These are phyloP conservation scores for Scytalidium lignicola DNA, from an alignment of 2,329 filamentous ascomycete species.

Conservation along the genomic window DNA sequence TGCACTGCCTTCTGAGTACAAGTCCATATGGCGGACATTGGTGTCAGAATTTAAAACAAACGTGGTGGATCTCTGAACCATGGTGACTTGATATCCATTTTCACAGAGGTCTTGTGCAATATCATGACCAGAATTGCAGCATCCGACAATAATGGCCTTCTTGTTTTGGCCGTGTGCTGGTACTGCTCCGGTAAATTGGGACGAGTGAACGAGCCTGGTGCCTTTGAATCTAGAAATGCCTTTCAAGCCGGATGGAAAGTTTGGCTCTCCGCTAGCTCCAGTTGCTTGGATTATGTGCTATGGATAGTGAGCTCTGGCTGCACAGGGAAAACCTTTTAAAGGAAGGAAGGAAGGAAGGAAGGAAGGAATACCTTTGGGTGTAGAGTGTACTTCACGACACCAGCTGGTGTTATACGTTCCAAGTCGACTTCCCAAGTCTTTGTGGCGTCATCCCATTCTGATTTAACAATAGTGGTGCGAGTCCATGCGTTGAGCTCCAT, in stretches of 20 bases:
- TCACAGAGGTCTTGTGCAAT: slow-evolving; percentile 65
- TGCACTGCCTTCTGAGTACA: slow-evolving; percentile 40
- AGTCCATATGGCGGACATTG: slow-evolving; percentile 34
- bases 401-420: slow-evolving; percentile 22
- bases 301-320: background rate
- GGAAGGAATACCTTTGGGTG: slow-evolving; percentile 35
- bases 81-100: slow-evolving; percentile 61
- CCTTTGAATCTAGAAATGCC: slow-evolving; percentile 52
- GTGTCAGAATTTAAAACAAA: slow-evolving; percentile 54
- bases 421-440: slow-evolving; percentile 51
- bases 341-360: too few relatives aligned
- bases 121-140: slow-evolving; percentile 65
- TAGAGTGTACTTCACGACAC: slow-evolving; percentile 42
- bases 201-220: slow-evolving; percentile 53
- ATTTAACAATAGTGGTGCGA: slow-evolving; percentile 39
- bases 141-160: slow-evolving; percentile 61
- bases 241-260: slow-evolving; percentile 38
- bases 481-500: slow-evolving; percentile 65
- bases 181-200: slow-evolving; percentile 50
- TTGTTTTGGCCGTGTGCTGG: slow-evolving; percentile 41
- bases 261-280: slow-evolving; percentile 56
- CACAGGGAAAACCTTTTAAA: background rate
- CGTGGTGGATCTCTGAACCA: slow-evolving; percentile 64
- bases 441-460: slow-evolving; percentile 43
- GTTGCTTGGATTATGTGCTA: slow-evolving; percentile 46